Evolutionary conservation across 148 eudicot species (phyloP), one percentile per base, ranked within the genome.

Genomic region (Chenopodium album): DNA sequence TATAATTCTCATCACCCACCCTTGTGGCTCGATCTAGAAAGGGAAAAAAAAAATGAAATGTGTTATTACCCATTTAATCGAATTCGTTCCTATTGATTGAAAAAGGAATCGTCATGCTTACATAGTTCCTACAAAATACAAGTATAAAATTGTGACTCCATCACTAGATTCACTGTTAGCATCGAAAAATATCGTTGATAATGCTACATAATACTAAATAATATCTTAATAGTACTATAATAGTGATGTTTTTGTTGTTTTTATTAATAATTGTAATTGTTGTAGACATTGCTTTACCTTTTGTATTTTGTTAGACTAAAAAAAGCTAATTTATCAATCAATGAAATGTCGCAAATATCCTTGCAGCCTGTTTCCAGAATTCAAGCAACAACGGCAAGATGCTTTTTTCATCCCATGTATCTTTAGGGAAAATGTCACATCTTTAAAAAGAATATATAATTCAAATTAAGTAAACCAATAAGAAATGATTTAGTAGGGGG

Each of bases 391-490:
- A 73, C 34, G 76, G 48, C 59, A 48, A 73, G 50, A 48, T 73
- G 76, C 76, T 73, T 73, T 73, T 62, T 73, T 19, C 50, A 73
- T 54, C 50, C 59, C 56, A 73, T 73, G 76, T 46, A 73, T 73
- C 60, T 22, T 23, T 73, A 73, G 60, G 32, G 32, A 73, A 73
- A 73, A 23, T 73, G 76, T 73, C 60, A 73, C 76, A 48, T 73
- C 76, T 50, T 50, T 9, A 50, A 46, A 19, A 20, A 7, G 20
- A 48, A 17, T 3, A 71, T 16, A 16, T 41, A 41, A 14, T 75
- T 75, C 7, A 28, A 50, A 50, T 75, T 48, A 12, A 48, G 17
- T 54, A 23, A 44, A 14, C 60, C 63, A 52, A 75, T 29, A 10
- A 28, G 17, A n/a, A 22, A 72, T 20, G 52, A 72, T 32, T 31